Base-by-base conservation (phyloP, 129 eudicot species). In the Flaveria ramosissima region DNA sequence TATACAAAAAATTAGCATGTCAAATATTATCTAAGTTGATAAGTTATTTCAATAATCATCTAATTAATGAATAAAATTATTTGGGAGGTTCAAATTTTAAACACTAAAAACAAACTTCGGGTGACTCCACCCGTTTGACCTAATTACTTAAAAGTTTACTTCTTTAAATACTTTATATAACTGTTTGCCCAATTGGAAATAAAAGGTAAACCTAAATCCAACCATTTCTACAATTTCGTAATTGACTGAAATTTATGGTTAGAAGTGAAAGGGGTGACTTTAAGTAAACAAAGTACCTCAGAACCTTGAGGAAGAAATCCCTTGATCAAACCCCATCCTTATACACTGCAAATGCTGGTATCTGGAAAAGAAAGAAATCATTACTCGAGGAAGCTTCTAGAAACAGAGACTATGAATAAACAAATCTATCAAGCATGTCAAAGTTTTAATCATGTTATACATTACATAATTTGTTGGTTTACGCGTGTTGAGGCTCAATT, bases 301-400 rank as follows among this genome's bases (percentile, higher is more conserved):
- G 89, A 83, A 83, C 93, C 96, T 27, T 75, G 87, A 17, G 96
- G 85, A 74, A 89, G 48, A 78, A 94, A 91, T 30, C 96, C 99
- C 83, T 85, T 94, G 41, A 89, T 80, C 72, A 94, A 78, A 41
- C 96, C 96, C 81, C 83, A 89, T 39, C 87, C 87, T 80, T 81
- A 67, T 94, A 94, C 21, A 85, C 89, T 57, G 97, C 98, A 77
- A 88, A 93, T 70, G 77, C 99, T 19, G 99, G 97, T 83, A 94
- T 94, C 99, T 91, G 83, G n/a, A 80, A 8, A 56, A 76, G 63
- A 23, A 27, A 5, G 0, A 56, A 77, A 41, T 41, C 13, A n/a
- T 19, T 17, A 52, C 14, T 47, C 48, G 51, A 19, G 53, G 30
- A 63, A 19, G 27, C 26, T 39, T 64, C 11, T 32, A 57, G 64